Base-by-base conservation (phyloP, 495 filamentous ascomycete genomes). In the Penicillium lagena region DNA sequence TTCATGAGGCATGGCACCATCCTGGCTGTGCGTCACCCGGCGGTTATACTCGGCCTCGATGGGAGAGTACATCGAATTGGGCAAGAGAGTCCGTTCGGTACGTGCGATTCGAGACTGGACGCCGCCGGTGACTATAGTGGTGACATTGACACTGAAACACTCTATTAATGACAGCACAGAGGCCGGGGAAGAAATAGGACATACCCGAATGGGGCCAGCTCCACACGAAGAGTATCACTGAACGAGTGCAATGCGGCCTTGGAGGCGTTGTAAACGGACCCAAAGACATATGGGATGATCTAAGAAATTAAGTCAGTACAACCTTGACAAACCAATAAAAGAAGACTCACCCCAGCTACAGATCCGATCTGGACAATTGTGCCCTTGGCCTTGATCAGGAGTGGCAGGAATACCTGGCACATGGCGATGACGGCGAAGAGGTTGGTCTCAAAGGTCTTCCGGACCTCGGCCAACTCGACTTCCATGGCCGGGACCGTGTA, bases 191-290 rank as follows among this genome's bases (percentile, higher is more conserved):
- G 42, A 35, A 29, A 8, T 7, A 44, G 12, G 12, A 50, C 62
- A 17, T 61, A 73, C 70, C 64, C 69, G 37, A 68, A 69, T 7
- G 69, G 71, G 37, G 63, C 71, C 12, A 72, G 47, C 47, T 74
- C 82, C 9, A 85, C 66, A 10, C 80, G 70, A 34, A 87, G 56
- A 1, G 80, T 78, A 32, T 84, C 72, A 50, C 67, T 76, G 47
- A 79, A 82, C 2, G 72, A 67, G 46, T 82, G 78, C 39, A 84
- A 49, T 7, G 83, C 83, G 1, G 80, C 79, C 62, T 85, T 86
- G 31, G 73, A 75, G 12, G 80, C 78, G 54, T 78, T 80, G 60
- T 87, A 85, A 14, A 77, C 67, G 1, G 73, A 76, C 9, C 73
- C 72, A 45, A 76, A 79, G 14, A 75, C 72, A 42, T 74, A 76